A percentile compares a stretch with the other conserved stretches of the same genome.
Evolutionary conservation across 306 rosid genomes (phyloP).

Genomic region (Quercus glauca): DNA sequence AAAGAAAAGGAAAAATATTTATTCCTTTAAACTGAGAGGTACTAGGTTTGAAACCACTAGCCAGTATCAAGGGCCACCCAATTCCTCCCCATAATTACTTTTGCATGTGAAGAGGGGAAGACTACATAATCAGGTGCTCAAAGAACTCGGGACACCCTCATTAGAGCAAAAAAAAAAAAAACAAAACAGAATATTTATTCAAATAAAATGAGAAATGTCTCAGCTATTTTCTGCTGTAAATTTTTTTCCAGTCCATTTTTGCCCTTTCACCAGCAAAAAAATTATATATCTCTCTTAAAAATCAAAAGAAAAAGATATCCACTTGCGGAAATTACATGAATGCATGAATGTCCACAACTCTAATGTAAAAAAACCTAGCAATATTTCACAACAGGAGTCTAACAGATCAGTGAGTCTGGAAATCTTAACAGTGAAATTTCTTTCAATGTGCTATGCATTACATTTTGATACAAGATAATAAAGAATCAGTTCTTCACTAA

Average conservation of each 20-base stretch:
- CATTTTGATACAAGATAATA: too few species aligned
- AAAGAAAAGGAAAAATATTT: not conserved
- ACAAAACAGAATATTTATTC: not conserved
- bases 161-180: too few species aligned
- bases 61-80: too few species aligned
- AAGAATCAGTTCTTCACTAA: too few species aligned
- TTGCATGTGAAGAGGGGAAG: too few species aligned
- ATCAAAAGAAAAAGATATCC: not conserved
- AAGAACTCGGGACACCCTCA: too few species aligned
- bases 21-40: too few species aligned
- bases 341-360: not conserved
- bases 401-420: not conserved
- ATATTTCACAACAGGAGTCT: not conserved
- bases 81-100: too few species aligned
- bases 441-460: not conserved
- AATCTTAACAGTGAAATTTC: not conserved
- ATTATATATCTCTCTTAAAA: not conserved
- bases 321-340: not conserved
- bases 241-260: not conserved
- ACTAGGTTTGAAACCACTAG: too few species aligned
- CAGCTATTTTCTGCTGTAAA: not conserved
- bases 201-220: not conserved
- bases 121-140: too few species aligned
- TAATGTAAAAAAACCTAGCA: not conserved
- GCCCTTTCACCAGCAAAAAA: not conserved